phyloP scores from a whole-genome alignment of 2,329 filamentous ascomycete genomes.

The Gnomoniopsis smithogilvyi region DNA sequence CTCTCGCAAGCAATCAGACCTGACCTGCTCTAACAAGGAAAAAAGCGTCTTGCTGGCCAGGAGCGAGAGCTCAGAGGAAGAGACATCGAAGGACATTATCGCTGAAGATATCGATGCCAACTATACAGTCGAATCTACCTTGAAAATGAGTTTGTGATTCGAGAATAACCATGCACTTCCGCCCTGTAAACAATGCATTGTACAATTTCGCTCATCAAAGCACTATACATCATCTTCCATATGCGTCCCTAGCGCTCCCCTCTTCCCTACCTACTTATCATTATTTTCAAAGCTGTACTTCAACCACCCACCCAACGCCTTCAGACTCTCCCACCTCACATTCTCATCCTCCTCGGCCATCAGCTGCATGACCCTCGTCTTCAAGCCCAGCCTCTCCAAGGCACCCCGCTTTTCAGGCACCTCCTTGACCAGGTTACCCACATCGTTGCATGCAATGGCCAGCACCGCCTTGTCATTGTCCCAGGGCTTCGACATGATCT shows the following conservation, averaged over 20 bases:
- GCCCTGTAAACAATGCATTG: slow-evolving; percentile 8
- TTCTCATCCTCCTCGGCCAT: slow-evolving; percentile 88
- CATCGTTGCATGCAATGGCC: slow-evolving; percentile 89
- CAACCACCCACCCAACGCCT: slow-evolving; percentile 68
- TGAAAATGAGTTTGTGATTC: no score
- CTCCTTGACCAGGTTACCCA: slow-evolving; percentile 84
- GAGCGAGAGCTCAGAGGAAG: no score
- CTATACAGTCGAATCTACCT: not conserved
- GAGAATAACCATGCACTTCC: no score
- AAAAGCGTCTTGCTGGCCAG: no score
- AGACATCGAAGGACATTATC: no score
- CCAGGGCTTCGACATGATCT: slow-evolving; percentile 73
- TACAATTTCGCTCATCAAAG: slow-evolving; percentile 13
- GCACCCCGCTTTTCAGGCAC: slow-evolving; percentile 78
- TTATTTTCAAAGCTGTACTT: slow-evolving; percentile 60
- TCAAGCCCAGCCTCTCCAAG: slow-evolving; percentile 81
- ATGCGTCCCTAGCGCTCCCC: not conserved
- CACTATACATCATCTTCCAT: not conserved
- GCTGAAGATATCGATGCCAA: no score
- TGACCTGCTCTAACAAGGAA: no score
- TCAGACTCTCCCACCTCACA: slow-evolving; percentile 88
- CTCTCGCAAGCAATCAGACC: no score
- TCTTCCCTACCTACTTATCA: slow-evolving; percentile 9
- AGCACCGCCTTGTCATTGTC: slow-evolving; percentile 82
- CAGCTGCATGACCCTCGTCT: slow-evolving; percentile 85